Base-by-base conservation (phyloP, 805 yeast genomes). In the Candida vaughaniae region DNA sequence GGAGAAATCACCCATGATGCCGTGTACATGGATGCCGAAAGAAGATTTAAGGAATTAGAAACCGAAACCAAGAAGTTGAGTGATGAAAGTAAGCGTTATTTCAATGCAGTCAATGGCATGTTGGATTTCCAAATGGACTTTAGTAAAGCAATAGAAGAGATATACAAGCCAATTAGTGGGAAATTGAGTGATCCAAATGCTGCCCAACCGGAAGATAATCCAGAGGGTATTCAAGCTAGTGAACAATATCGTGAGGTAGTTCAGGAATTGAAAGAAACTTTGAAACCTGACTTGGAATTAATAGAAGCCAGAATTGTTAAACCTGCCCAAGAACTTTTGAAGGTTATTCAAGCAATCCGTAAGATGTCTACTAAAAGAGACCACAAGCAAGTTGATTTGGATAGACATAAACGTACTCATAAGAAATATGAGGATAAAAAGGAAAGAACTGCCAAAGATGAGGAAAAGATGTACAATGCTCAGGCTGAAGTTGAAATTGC, bases 321-420 rank as follows among this genome's bases (percentile, higher is more conserved):
- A 33, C 99, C 99, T 0, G 95, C 97, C 5, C 93, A 86, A 55
- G 97, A 91, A 55, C 64, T 93, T 53, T 73, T 93, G 49, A 80
- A 80, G 53, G 82, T 91, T 38, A 89, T 90, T 55, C 80, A 81
- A 46, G 60, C 81, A 15, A 87, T 91, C 52, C 77, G 96, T 52
- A 93, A 90, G 64, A 88, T 93, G 95, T 84, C 96, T 20, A 78
- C 87, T 33, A 93, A 93, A 69, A 83, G 99, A 68, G 88, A 86
- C 48, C 99, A 93, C 63, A 93, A 93, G 66, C 95, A 86, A 64
- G 69, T 93, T 49, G 99, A 93, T 64, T 73, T 91, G 51, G 99
- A 93, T 60, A 81, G 98, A 49, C 90, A 78, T 58, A 76, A 78
- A 51, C 74, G 82, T 55, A 67, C 80, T 6, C 69, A 81, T 53